Base-by-base conservation (phyloP, 768 basidiomycete species). In the Phylloporus sp. region DNA sequence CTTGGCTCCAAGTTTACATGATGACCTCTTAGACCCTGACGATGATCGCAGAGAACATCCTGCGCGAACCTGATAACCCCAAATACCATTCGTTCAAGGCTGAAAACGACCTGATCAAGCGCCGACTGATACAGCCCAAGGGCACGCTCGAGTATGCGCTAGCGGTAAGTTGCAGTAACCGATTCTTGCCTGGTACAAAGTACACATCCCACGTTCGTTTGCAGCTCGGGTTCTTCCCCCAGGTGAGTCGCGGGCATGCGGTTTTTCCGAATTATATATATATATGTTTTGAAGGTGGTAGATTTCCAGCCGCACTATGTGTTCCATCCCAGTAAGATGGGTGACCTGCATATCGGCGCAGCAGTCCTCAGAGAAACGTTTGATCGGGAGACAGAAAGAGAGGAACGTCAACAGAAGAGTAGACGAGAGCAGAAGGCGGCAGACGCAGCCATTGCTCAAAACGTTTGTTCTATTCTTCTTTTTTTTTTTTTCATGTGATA, bases 91-190 rank as follows among this genome's bases (percentile, higher is more conserved):
- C 75, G 57, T 89, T 92, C 78, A 92, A 90, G 70, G 74, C 80
- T 6, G 90, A 87, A 13, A 93, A 93, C 59, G 66, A 63, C 28
- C 72, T 72, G 20, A 86, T 91, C 72, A 79, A 87, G 70, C 74
- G 77, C 15, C 70, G 81, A 54, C 64, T 92, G 27, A 76, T 93
- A 15, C 79, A 89, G 35, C 81, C 82, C 13, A 80, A 85, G 72
- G 68, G 90, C 3, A 76, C 86, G 0, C 70, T 93, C 34, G 90
- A 93, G 65, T 92, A 87, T 71, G 88, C 86, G 1, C 75, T 88
- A 36, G 87, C 80, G 61, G 90, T 88, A 27, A 68, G 86, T 76
- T n/a, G 28, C 56, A 18, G 20, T 45, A 47, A 4, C 24, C 46
- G 13, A 43, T 27, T 48, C 46, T 47, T 26, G 45, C 50, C 11